A percentile compares a stretch with the other conserved stretches of the same genome.
phyloP scores from a whole-genome alignment of 495 filamentous ascomycete genomes.

The Neurospora intermedia region DNA sequence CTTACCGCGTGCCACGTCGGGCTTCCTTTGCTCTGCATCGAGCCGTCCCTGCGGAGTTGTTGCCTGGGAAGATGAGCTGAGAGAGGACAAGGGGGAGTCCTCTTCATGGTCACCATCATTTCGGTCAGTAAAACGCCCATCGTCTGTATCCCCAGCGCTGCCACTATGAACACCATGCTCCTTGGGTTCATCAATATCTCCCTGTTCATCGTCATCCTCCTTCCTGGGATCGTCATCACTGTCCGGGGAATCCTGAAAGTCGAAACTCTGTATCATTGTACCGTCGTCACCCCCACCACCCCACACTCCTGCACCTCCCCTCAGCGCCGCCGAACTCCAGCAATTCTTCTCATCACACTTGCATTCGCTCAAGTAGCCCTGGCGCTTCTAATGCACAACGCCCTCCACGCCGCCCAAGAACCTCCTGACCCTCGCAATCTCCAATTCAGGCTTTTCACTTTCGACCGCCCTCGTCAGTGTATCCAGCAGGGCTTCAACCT shows the following conservation, averaged over 20 bases:
- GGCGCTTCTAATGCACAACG: constrained; percentile 21
- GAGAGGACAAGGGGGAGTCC: not conserved
- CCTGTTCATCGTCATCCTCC: not conserved
- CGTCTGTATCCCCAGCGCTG: too few species aligned
- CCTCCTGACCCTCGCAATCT: constrained; percentile 57
- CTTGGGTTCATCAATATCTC: not conserved
- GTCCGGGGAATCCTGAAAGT: too few species aligned
- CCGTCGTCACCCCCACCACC: not conserved
- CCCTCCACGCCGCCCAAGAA: constrained; percentile 63
- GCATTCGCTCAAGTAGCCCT: not conserved
- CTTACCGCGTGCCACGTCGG: not conserved
- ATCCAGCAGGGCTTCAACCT: constrained; percentile 54
- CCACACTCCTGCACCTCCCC: not conserved
- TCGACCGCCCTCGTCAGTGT: constrained; percentile 58
- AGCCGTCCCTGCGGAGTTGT: too few species aligned
- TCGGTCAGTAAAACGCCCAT: too few species aligned
- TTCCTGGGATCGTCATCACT: too few species aligned
- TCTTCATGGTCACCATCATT: not conserved
- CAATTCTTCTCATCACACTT: not conserved
- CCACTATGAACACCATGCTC: not conserved
- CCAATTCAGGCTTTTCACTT: constrained; percentile 58
- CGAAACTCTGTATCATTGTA: too few species aligned
- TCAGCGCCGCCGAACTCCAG: not conserved
- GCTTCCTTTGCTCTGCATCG: not conserved
- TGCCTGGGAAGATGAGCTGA: not conserved